Evolutionary conservation across 305 asterid genomes (phyloP).

Genomic region (Rubia tinctorum): DNA sequence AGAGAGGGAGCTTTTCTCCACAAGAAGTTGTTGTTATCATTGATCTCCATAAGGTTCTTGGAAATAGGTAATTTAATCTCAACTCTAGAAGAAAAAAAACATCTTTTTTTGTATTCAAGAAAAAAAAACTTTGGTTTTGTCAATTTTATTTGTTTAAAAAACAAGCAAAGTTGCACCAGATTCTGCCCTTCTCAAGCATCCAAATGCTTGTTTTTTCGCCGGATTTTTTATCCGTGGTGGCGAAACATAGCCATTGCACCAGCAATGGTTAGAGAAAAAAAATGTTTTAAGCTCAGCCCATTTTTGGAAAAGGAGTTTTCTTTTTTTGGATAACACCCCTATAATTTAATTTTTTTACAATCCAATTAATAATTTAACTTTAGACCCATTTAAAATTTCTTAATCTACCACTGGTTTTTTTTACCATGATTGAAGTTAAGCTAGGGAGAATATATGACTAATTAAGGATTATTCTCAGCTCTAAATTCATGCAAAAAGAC

Average conservation of each 20-base stretch:
- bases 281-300: neutral
- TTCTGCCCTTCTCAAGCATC: too few species aligned
- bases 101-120: too few species aligned
- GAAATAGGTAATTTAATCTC: constrained; percentile 48
- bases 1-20: constrained; percentile 62
- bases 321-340: neutral
- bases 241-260: neutral
- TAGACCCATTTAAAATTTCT: neutral
- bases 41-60: constrained; percentile 60
- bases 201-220: too few species aligned
- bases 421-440: too few species aligned
- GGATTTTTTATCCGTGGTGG: too few species aligned
- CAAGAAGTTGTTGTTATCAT: constrained; percentile 64
- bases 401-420: neutral
- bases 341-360: too few species aligned
- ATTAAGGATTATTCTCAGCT: neutral
- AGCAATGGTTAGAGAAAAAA: neutral
- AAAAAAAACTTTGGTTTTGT: too few species aligned
- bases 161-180: too few species aligned
- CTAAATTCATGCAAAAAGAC: constrained; percentile 26
- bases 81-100: neutral
- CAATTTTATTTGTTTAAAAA: neutral
- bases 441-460: neutral
- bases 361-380: neutral
- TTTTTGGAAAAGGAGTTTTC: neutral